Percentiles rank a stretch among this genome's conserved stretches.
Evolutionary conservation across 1,139 yeast genomes (phyloP).

Genomic region (Williopsis jadinii): DNA sequence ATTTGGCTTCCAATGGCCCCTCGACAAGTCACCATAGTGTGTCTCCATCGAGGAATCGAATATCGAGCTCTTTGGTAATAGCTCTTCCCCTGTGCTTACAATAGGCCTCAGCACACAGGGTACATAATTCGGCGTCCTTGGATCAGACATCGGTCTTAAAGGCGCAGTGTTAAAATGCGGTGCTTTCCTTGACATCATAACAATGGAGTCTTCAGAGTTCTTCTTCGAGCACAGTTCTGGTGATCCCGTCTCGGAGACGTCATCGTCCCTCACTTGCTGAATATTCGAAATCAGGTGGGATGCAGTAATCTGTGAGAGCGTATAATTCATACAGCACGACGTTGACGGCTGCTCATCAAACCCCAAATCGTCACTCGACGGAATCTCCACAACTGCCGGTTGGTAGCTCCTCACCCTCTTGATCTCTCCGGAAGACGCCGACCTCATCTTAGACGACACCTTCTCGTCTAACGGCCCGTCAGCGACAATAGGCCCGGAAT

Average conservation of each 20-base stretch:
- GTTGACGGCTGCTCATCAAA: constrained; percentile 12
- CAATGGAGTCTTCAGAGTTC: constrained; percentile 17
- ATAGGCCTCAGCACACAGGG: constrained; percentile 21
- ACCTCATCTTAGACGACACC: background rate
- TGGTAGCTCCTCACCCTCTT: constrained; percentile 9
- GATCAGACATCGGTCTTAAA: constrained; percentile 19
- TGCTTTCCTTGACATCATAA: constrained; percentile 8
- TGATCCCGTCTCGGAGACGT: constrained; percentile 3
- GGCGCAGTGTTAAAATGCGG: constrained; percentile 17
- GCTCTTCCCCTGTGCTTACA: constrained; percentile 1
- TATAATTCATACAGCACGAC: constrained; percentile 9
- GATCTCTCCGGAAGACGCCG: background rate
- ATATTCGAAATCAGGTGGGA: constrained; percentile 10
- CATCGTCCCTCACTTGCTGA: constrained; percentile 1
- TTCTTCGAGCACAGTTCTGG: constrained; percentile 16
- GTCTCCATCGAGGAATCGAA: background rate
- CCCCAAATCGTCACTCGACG: constrained; percentile 1
- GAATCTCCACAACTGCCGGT: constrained; percentile 20
- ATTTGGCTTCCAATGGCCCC: constrained; percentile 78
- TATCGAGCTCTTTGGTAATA: background rate
- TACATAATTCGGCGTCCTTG: constrained; percentile 19
- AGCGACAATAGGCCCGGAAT: background rate
- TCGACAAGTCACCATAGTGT: constrained; percentile 22
- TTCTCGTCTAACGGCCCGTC: background rate
- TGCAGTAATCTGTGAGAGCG: constrained; percentile 9